These are phyloP conservation scores for Citrus sp. DNA, from an alignment of 345 rosid genomes.

Conservation along the genomic window DNA sequence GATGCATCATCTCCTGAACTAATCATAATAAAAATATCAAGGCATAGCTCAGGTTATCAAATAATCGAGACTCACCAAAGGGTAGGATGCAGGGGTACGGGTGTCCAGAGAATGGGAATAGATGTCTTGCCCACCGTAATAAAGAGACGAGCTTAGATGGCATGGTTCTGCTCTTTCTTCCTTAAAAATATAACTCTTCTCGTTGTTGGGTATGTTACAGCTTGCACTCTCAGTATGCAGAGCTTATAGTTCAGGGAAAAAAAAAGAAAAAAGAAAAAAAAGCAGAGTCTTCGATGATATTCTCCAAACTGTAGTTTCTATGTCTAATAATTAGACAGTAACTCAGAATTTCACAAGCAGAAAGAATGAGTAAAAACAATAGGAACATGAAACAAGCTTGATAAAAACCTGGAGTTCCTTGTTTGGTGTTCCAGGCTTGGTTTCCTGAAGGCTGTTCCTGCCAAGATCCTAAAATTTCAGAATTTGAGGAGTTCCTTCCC, in stretches of 20 bases:
- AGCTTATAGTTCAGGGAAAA: slow-evolving; percentile 22
- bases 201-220: slow-evolving; percentile 28
- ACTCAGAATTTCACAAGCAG: not conserved
- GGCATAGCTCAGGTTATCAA: not conserved
- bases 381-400: not conserved
- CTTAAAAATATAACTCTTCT: slow-evolving; percentile 28
- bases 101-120: slow-evolving; percentile 40
- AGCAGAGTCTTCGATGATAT: not conserved
- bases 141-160: slow-evolving; percentile 77
- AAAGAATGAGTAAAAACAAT: not conserved
- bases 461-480: slow-evolving; percentile 41
- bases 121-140: slow-evolving; percentile 86
- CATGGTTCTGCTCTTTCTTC: slow-evolving; percentile 61
- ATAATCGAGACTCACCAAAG: slow-evolving; percentile 42
- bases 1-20: not conserved
- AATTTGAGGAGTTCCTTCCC: slow-evolving; percentile 39
- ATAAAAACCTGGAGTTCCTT: slow-evolving; percentile 46
- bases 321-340: not conserved
- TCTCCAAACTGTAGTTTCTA: not conserved
- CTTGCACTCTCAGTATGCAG: slow-evolving; percentile 26
- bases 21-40: not conserved
- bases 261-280: not conserved
- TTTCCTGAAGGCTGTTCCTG: slow-evolving; percentile 37
- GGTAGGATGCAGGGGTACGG: slow-evolving; percentile 36
- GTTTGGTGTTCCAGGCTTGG: slow-evolving; percentile 43